Evolutionary conservation across 139 green algal species (phyloP).

Genomic region (Chlorella sp.): DNA sequence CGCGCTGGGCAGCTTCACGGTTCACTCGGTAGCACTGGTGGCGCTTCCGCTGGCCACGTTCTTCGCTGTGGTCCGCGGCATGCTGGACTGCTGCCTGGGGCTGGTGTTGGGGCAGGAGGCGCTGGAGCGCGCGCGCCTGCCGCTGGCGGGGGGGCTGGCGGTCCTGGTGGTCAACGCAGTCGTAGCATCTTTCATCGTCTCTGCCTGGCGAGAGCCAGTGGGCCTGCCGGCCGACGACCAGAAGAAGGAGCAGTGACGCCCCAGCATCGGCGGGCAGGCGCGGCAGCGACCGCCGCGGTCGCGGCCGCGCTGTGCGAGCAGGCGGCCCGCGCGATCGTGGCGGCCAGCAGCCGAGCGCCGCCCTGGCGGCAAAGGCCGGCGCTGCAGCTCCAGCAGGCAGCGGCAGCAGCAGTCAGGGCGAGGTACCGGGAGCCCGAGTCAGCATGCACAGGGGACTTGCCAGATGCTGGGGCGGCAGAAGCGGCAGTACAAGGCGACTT

Average conservation of each 20-base stretch:
- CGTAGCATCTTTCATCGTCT: conserved; percentile 10
- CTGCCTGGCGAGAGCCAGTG: conserved; percentile 5
- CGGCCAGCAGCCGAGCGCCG: neutral
- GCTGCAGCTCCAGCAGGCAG: neutral
- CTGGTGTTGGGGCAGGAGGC: neutral
- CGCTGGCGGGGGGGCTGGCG: conserved; percentile 5
- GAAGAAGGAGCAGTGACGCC: neutral
- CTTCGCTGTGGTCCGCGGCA: neutral
- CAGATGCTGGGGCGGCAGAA: neutral
- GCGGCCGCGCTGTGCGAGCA: too few relatives aligned
- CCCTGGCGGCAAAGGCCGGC: neutral
- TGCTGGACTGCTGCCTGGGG: neutral
- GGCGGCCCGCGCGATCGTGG: too few relatives aligned
- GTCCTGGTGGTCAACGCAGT: conserved; percentile 22
- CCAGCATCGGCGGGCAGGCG: neutral
- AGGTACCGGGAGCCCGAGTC: neutral
- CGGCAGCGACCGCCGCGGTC: neutral
- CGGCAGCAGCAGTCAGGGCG: neutral
- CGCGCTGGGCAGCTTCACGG: too few relatives aligned
- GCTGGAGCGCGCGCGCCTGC: neutral
- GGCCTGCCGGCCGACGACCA: neutral
- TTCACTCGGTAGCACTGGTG: conserved; percentile 15
- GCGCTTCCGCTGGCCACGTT: conserved; percentile 18
- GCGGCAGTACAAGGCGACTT: neutral
- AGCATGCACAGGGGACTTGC: neutral